phyloP scores from a whole-genome alignment of 805 yeast genomes.

The Brettanomyces naardenensis region DNA sequence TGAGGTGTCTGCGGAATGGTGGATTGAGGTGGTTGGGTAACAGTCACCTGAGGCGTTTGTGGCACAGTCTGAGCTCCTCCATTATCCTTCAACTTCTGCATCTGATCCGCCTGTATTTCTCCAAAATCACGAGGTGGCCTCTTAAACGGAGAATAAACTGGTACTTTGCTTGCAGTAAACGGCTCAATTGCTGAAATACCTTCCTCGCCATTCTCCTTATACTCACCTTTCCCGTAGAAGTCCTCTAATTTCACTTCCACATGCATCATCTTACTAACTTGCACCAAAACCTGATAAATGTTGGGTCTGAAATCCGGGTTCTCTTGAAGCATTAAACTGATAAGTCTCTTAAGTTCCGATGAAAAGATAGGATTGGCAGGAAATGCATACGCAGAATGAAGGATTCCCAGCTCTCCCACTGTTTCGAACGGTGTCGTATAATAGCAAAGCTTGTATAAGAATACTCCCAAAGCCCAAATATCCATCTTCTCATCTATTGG shows the following conservation, averaged over 20 bases:
- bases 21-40: too few relatives aligned
- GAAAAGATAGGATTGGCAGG: slow-evolving; percentile 66
- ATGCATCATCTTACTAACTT: slow-evolving; percentile 53
- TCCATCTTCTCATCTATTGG: slow-evolving; percentile 91
- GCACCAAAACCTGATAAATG: slow-evolving; percentile 67
- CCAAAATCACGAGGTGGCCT: neutral
- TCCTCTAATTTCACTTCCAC: slow-evolving; percentile 23
- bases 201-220: slow-evolving; percentile 20
- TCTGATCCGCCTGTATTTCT: neutral
- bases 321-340: slow-evolving; percentile 73
- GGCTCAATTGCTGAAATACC: slow-evolving; percentile 22
- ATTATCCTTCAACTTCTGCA: too few relatives aligned
- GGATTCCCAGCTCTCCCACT: slow-evolving; percentile 76
- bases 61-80: neutral
- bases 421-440: slow-evolving; percentile 94
- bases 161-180: slow-evolving; percentile 22
- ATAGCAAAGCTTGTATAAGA: slow-evolving; percentile 82
- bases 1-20: too few relatives aligned
- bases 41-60: too few relatives aligned
- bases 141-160: slow-evolving; percentile 24
- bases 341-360: slow-evolving; percentile 63
- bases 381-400: slow-evolving; percentile 76
- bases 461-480: slow-evolving; percentile 95
- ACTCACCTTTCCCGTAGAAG: slow-evolving; percentile 30
- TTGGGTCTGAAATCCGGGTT: slow-evolving; percentile 81